Evolutionary conservation across 1,284 basidiomycete species (phyloP).

Genomic region (Ceratobasidium sp.): DNA sequence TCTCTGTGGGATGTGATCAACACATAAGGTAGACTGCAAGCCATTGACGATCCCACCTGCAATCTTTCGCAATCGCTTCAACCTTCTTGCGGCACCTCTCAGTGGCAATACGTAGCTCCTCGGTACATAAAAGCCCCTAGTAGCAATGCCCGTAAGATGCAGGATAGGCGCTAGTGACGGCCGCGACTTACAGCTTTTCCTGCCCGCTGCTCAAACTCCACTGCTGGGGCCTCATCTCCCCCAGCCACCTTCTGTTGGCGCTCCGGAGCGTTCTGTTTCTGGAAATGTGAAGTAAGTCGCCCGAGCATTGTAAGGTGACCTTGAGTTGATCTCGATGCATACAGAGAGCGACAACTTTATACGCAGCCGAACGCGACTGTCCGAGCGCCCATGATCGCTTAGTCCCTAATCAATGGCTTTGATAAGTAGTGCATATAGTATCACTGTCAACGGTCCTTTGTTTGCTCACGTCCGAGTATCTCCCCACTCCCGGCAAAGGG

Average conservation of each 20-base stretch:
- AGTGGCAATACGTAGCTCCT: slow-evolving; percentile 43
- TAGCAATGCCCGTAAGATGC: too few relatives aligned
- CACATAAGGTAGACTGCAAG: not conserved
- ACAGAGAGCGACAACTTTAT: not conserved
- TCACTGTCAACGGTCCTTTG: too few relatives aligned
- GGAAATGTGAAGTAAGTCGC: slow-evolving; percentile 9
- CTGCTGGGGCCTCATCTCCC: not conserved
- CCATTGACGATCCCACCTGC: slow-evolving; percentile 12
- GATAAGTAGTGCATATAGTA: not conserved
- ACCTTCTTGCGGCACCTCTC: slow-evolving; percentile 40
- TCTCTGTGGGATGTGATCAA: too few relatives aligned
- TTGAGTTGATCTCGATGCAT: not conserved
- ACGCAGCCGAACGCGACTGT: too few relatives aligned
- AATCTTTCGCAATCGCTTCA: slow-evolving; percentile 42
- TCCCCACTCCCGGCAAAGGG: too few relatives aligned
- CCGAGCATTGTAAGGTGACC: not conserved
- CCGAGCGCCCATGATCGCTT: not conserved
- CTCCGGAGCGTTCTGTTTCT: slow-evolving; percentile 26
- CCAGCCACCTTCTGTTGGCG: not conserved
- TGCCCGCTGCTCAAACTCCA: slow-evolving; percentile 26
- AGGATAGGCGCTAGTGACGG: too few relatives aligned
- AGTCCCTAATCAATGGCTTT: not conserved
- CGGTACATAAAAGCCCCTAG: slow-evolving; percentile 41
- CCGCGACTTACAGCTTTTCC: too few relatives aligned
- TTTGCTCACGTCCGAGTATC: too few relatives aligned